Base-by-base conservation (phyloP, 2,329 filamentous ascomycete genomes). In the Grosmannia penicillata region DNA sequence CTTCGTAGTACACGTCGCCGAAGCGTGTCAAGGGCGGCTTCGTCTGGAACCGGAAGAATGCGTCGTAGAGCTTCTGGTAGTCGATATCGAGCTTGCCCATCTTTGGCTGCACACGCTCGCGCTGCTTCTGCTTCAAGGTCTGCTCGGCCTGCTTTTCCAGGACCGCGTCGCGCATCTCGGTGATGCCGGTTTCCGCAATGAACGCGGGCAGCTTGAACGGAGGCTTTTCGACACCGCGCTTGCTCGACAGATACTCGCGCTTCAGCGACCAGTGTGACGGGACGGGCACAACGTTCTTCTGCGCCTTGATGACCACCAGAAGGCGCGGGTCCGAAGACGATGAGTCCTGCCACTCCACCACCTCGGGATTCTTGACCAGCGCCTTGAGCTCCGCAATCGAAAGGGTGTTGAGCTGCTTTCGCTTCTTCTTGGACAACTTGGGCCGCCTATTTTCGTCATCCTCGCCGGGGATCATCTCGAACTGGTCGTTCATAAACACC, bases 1-100 rank as follows among this genome's bases (percentile, higher is more conserved):
- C 91, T 60, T 98, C 91, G 56, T 96, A 96, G 59, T 98, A 98
- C n/a, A 98, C 87, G 58, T 98, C 91, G 29, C 91, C 91, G 50
- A 94, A 98, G 31, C 87, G 75, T 24, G 91, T 96, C 45, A 98
- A 64, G 49, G 86, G 78, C 0, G 91, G 91, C 60, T 98, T 98
- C 29, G 85, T 93, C 62, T 98, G 91, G 55, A 94, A 93, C 43
- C 86, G 76, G 67, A 98, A 98, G 66, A 98, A 98, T 4, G 91
- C 91, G 55, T 96, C 91, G 61, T 96, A 96, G 39, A 96, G 75
- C 57, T 91, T 95, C 55, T 94, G 85, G 58, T 98, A 98, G 59
- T 98, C 91, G 48, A 98, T 96, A 56, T 98, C 91, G 36, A 98
- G 69, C 58, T 91, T 93, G 45, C 91, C 91, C 72, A 95, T 91